phyloP scores from a whole-genome alignment of 768 basidiomycete species.

The Naganishia friedmannii region DNA sequence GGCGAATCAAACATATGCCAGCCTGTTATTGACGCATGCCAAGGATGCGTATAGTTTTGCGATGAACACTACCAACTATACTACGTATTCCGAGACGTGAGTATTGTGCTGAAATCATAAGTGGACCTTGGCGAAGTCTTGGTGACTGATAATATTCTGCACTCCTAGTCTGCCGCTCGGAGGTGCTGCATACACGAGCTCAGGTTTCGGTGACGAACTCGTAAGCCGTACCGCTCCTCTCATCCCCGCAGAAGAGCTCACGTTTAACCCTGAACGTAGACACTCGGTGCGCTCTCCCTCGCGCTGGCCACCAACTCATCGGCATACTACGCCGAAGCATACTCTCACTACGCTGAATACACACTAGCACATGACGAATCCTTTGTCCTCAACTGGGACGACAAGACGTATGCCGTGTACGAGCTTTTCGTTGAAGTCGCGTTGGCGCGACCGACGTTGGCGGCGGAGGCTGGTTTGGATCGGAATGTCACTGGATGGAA shows the following conservation, averaged over 20 bases:
- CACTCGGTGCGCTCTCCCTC: slow-evolving; percentile 72
- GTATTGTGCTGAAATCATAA: background rate
- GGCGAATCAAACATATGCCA: slow-evolving; percentile 67
- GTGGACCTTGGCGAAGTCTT: no score
- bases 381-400: slow-evolving; percentile 82
- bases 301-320: slow-evolving; percentile 67
- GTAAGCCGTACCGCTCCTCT: background rate
- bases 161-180: slow-evolving; percentile 25
- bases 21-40: slow-evolving; percentile 69
- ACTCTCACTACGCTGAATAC: slow-evolving; percentile 62
- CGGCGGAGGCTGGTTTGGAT: slow-evolving; percentile 50
- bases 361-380: slow-evolving; percentile 58
- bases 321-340: slow-evolving; percentile 63
- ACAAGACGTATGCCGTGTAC: slow-evolving; percentile 70
- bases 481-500: slow-evolving; percentile 68
- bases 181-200: slow-evolving; percentile 26
- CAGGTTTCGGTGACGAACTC: slow-evolving; percentile 43
- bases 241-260: background rate
- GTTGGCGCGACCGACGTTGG: slow-evolving; percentile 59
- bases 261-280: background rate
- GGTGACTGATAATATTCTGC: slow-evolving; percentile 17
- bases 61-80: slow-evolving; percentile 58
- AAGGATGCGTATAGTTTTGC: slow-evolving; percentile 73
- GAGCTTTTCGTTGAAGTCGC: slow-evolving; percentile 74
- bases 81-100: slow-evolving; percentile 33